phyloP scores from a whole-genome alignment of 495 filamentous ascomycete genomes.

The Daldinia grandis region DNA sequence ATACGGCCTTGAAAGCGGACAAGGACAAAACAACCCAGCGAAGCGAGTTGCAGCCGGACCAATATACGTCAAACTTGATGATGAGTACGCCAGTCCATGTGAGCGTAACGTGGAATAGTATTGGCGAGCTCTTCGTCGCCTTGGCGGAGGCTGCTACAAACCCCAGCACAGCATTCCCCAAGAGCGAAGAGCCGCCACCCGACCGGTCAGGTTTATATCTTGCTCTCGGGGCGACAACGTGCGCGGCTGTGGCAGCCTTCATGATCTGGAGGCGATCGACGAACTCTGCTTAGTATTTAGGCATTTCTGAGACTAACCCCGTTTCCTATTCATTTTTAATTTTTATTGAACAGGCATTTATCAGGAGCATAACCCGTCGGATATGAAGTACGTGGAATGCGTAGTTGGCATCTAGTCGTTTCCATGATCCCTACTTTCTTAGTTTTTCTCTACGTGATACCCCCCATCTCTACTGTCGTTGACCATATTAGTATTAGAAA shows the following conservation, averaged over 20 bases:
- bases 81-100: conserved; percentile 93
- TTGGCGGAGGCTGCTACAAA: conserved; percentile 89
- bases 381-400: conserved; percentile 12
- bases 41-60: conserved; percentile 88
- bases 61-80: conserved; percentile 80
- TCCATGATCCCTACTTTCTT: conserved; percentile 10
- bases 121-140: conserved; percentile 88
- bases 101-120: conserved; percentile 88
- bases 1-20: conserved; percentile 92
- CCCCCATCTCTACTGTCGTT: conserved; percentile 39
- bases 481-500: conserved; percentile 19
- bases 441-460: conserved; percentile 34
- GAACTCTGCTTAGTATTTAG: conserved; percentile 41
- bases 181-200: conserved; percentile 79
- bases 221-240: conserved; percentile 80
- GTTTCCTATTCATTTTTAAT: conserved; percentile 23
- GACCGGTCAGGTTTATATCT: conserved; percentile 88
- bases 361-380: conserved; percentile 11
- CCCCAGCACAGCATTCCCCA: conserved; percentile 86
- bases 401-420: conserved; percentile 15
- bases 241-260: conserved; percentile 80
- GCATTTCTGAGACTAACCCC: conserved; percentile 3
- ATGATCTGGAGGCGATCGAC: conserved; percentile 70
- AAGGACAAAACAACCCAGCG: conserved; percentile 93
- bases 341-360: conserved; percentile 24